Base-by-base conservation (phyloP, 306 rosid species). In the Corylus heterophylla region DNA sequence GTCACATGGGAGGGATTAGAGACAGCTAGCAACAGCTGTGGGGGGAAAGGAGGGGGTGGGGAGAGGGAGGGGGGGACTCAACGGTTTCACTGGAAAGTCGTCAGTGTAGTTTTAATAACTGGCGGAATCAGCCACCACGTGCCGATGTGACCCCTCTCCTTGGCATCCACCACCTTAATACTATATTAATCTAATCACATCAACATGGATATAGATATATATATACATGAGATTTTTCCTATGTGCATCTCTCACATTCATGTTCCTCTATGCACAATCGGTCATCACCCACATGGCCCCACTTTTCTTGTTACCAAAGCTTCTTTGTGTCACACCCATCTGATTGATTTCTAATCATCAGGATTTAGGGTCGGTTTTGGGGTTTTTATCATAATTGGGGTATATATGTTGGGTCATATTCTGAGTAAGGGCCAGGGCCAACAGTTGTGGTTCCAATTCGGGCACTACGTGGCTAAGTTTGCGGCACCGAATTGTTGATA, bases 1-100 rank as follows among this genome's bases (percentile, higher is more conserved):
- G 90, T 86, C 98, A 92, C 97, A 92, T 94, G 98, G 95, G 37
- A 82, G 86, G 80, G 82, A 79, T 81, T 84, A 82, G 83, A 80
- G 89, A 92, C 98, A 94, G 98, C 97, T 92, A 91, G 98, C 97
- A 87, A 89, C 98, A 94, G 97, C 98, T 94, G 89, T 80, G 85
- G 27, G 79, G 13, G 69, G 68, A 17, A 54, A 11, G 66, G 35
- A 8, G 14, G 66, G 64, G 66, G 64, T 58, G 31, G 50, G 35
- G 35, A 31, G 35, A 2, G 35, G 79, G 39, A 73, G 64, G 50
- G 72, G 79, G 67, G 47, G 72, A 83, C 88, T 78, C 79, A 80
- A 86, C 86, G 79, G 88, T 87, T 86, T 80, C 68, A 88, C 79
- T 88, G 89, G 89, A 85, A 89, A 90, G 79, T 83, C 78, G 80